Percentiles rank a stretch among this genome's conserved stretches.
phyloP scores from a whole-genome alignment of 179 eudicot species.

The Spinacia oleracea region DNA sequence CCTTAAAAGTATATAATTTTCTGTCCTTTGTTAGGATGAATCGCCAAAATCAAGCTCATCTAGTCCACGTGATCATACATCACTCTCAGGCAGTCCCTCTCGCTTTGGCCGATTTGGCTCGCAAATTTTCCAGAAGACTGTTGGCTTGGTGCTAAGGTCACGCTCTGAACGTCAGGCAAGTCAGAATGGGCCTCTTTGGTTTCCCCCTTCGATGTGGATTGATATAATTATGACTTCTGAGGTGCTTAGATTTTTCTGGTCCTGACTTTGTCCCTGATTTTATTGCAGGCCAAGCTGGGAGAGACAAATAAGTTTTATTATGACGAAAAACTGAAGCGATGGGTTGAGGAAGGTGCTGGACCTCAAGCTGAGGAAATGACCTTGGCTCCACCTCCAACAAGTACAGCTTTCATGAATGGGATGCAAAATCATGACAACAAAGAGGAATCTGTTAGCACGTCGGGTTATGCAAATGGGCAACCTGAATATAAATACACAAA shows the following conservation, averaged over 20 bases:
- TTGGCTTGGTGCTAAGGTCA: constrained; percentile 62
- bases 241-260: background rate
- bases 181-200: background rate
- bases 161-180: constrained; percentile 68
- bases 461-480: constrained; percentile 37
- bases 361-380: constrained; percentile 69
- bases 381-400: constrained; percentile 73
- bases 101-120: constrained; percentile 56
- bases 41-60: constrained; percentile 37
- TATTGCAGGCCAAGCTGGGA: constrained; percentile 79
- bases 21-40: constrained; percentile 26
- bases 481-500: constrained; percentile 42
- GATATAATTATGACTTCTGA: background rate
- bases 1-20: background rate
- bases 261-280: constrained; percentile 10
- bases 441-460: constrained; percentile 38
- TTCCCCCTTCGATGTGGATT: background rate
- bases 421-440: constrained; percentile 44
- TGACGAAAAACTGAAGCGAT: constrained; percentile 82
- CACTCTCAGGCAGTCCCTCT: constrained; percentile 30
- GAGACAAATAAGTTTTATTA: constrained; percentile 76
- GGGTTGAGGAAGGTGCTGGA: constrained; percentile 93
- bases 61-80: constrained; percentile 22
- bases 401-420: constrained; percentile 56
- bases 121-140: constrained; percentile 65